These are phyloP conservation scores for Mycena kentingensis DNA, from an alignment of 768 basidiomycete genomes.

Conservation along the genomic window DNA sequence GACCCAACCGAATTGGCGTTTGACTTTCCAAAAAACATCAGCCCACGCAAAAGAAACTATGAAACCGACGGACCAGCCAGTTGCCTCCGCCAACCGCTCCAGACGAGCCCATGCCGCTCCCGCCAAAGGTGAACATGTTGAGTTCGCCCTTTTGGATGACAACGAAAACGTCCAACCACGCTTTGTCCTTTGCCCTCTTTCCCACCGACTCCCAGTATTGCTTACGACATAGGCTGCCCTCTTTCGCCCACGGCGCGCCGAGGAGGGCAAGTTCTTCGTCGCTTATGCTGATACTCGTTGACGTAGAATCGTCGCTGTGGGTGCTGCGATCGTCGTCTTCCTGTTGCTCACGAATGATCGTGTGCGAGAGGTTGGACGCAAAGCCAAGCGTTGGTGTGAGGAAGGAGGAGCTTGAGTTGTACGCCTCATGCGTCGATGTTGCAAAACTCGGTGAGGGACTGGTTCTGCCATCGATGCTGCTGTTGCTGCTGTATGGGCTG, in stretches of 20 bases:
- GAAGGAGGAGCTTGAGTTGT: slow-evolving; percentile 68
- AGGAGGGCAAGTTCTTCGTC: slow-evolving; percentile 95
- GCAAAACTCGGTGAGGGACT: slow-evolving; percentile 95
- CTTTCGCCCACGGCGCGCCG: slow-evolving; percentile 98
- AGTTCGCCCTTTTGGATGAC: slow-evolving; percentile 95
- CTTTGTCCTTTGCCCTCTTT: slow-evolving; percentile 84
- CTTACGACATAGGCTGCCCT: slow-evolving; percentile 93
- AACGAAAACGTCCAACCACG: slow-evolving; percentile 93
- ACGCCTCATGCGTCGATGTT: slow-evolving; percentile 81
- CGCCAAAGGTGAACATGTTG: slow-evolving; percentile 95
- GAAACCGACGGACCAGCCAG: slow-evolving; percentile 78
- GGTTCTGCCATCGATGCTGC: slow-evolving; percentile 82
- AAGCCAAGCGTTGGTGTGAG: slow-evolving; percentile 91
- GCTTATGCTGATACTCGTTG: slow-evolving; percentile 81
- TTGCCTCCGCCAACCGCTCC: slow-evolving; percentile 92
- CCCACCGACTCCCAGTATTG: slow-evolving; percentile 89
- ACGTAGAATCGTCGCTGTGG: slow-evolving; percentile 61
- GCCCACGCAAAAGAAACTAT: background rate
- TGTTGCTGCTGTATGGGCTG: slow-evolving; percentile 84
- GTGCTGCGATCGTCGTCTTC: slow-evolving; percentile 83
- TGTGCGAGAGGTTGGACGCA: slow-evolving; percentile 92
- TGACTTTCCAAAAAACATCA: slow-evolving; percentile 49
- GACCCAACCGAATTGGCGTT: slow-evolving; percentile 87
- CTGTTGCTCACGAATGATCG: slow-evolving; percentile 92
- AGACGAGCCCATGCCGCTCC: slow-evolving; percentile 58